Evolutionary conservation across 805 yeast genomes (phyloP).

Genomic region (Phaffomyces antillensis): DNA sequence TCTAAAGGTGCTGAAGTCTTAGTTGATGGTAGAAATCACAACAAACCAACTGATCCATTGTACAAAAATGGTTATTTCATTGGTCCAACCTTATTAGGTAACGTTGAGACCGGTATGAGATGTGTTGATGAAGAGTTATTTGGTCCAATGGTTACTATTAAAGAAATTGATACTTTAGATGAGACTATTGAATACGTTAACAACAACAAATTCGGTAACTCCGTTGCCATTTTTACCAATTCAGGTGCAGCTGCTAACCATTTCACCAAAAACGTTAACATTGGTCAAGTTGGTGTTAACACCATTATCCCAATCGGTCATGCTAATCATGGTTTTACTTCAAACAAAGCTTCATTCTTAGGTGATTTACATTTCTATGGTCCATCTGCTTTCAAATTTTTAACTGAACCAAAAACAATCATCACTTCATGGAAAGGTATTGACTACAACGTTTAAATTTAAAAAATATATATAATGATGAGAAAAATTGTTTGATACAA

Average conservation of each 20-base stretch:
- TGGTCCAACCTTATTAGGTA: conserved; percentile 60
- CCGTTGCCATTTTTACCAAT: conserved; percentile 62
- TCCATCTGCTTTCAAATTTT: conserved; percentile 61
- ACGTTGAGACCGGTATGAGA: conserved; percentile 60
- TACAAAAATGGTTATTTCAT: conserved; percentile 63
- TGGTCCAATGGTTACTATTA: conserved; percentile 66
- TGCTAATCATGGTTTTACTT: conserved; percentile 79
- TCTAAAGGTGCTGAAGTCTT: conserved; percentile 55
- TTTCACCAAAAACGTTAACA: conserved; percentile 58
- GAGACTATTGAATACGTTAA: conserved; percentile 62
- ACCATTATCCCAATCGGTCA: conserved; percentile 77
- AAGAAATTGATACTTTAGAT: conserved; percentile 56
- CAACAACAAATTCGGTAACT: conserved; percentile 57
- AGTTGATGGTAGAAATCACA: conserved; percentile 51
- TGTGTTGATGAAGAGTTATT: conserved; percentile 71
- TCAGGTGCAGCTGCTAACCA: conserved; percentile 64
- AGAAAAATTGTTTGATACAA: background rate
- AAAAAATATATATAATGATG: background rate
- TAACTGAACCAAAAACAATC: conserved; percentile 72
- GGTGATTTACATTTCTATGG: conserved; percentile 83
- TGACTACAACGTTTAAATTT: conserved; percentile 10
- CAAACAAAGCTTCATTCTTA: conserved; percentile 68
- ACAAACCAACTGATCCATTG: conserved; percentile 22
- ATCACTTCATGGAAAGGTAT: conserved; percentile 55
- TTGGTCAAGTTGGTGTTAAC: conserved; percentile 74